Conservation (phyloP, 2,329 filamentous ascomycete genomes). For the Penicillium sp. region DNA sequence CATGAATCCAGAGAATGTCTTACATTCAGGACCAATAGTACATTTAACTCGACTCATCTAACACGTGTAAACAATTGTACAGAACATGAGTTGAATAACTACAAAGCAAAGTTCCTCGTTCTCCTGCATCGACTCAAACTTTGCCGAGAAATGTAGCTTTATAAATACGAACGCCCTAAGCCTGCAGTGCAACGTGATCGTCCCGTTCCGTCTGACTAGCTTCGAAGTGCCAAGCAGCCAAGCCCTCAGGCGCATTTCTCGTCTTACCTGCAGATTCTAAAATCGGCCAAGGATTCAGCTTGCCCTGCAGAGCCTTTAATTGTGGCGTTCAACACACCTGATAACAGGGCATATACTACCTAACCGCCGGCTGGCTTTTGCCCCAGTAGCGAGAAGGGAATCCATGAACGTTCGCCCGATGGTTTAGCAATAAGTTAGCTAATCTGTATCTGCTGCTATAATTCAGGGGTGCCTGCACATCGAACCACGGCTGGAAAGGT, state of each 20-base stretch:
- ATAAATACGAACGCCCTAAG: not conserved
- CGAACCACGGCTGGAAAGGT: too few species aligned
- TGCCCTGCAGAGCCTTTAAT: not conserved
- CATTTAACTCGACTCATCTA: not conserved
- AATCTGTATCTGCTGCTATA: too few species aligned
- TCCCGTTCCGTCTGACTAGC: not conserved
- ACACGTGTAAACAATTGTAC: not conserved
- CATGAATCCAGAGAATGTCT: not conserved
- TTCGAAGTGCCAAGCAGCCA: not conserved
- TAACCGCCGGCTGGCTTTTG: too few species aligned
- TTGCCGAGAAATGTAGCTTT: not conserved
- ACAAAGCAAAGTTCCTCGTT: not conserved
- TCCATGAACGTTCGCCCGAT: too few species aligned
- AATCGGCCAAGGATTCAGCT: not conserved
- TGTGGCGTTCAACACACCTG: too few species aligned
- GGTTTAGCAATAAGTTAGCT: too few species aligned
- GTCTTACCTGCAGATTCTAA: not conserved
- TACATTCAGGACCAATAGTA: not conserved
- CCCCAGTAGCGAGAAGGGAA: too few species aligned
- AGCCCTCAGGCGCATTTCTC: not conserved
- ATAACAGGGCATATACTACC: too few species aligned
- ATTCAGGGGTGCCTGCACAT: too few species aligned
- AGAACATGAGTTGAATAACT: not conserved
- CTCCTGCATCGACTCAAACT: not conserved
- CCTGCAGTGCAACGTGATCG: not conserved